Evolutionary conservation across 2,329 filamentous ascomycete species (phyloP), one percentile per base, ranked within the genome.

Genomic region (Trichothecium sympodiale): DNA sequence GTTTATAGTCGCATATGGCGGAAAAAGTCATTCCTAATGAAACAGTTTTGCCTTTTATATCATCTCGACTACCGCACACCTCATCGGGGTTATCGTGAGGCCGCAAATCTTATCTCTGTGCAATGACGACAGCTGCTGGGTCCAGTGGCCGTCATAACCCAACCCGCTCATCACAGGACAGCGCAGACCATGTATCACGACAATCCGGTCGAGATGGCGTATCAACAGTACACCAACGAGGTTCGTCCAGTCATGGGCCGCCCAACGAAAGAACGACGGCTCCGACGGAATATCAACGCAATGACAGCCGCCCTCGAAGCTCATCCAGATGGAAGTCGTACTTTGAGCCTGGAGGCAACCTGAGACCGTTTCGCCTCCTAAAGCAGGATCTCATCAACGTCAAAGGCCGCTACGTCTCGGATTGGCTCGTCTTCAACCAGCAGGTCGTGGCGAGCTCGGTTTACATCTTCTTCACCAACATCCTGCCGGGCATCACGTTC

Each of bases 401-500:
- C 29, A 59, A 56, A 17, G 40, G 48, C 16, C 56, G 70, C 44
- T 74, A 67, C 46, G 33, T 59, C 2, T 73, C 69, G 2, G 70
- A 74, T 45, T 74, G 70, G 71, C 60, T 55, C 4, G 43, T 68
- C 16, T 80, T 81, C 53, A 80, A 80, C 46, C 77, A 80, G 46
- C 57, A 79, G 28, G 59, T 80, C 6, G 55, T 80, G 36, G 75
- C 76, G 17, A 77, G 73, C 46, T 69, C 75, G 2, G 66, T 80
- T 20, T 79, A 77, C 53, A 66, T 80, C 40, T 80, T 79, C 59
- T 80, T 80, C 49, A 79, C 74, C 18, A 80, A 80, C 48, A 60
- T 80, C 5, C 53, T 81, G 9, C 77, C 77, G 0, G 75, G 77
- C 2, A 79, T 80, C 46, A 80, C 76, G 0, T 80, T 80, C 53